Evolutionary conservation across 116 monocot species (phyloP).

Genomic region (Trichopus zeylanicus): DNA sequence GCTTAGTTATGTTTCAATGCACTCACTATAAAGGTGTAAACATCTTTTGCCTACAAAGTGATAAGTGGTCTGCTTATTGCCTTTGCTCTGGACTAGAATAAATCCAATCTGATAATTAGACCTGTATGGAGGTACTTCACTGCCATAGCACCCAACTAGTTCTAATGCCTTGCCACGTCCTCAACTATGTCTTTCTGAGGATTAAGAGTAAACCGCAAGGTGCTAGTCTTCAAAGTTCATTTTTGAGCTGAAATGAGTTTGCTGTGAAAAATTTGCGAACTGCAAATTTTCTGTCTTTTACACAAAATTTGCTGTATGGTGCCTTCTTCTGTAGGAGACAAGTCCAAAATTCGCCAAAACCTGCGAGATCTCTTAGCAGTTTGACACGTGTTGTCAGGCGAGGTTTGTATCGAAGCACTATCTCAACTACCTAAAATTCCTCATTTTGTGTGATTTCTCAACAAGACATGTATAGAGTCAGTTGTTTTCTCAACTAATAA

Average conservation of each 20-base stretch:
- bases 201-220: not conserved
- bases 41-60: not conserved
- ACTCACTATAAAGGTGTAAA: not conserved
- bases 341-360: slow-evolving; percentile 64
- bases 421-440: not conserved
- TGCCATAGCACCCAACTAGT: no score
- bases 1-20: not conserved
- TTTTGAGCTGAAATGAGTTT: not conserved
- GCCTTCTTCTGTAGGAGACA: slow-evolving; percentile 38
- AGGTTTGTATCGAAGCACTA: slow-evolving; percentile 24
- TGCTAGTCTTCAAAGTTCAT: not conserved
- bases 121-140: not conserved
- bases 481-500: not conserved
- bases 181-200: not conserved
- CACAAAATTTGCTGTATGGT: not conserved
- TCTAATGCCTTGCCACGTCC: no score
- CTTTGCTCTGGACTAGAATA: not conserved
- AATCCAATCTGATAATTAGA: no score
- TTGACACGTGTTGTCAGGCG: slow-evolving; percentile 66
- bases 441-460: not conserved
- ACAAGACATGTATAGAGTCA: not conserved
- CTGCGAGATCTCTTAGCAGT: slow-evolving; percentile 56
- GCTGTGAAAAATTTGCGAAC: not conserved
- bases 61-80: not conserved
- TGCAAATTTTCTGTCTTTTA: not conserved